Conservation (phyloP, 305 asterid genomes). For the Fraxinus albicans region DNA sequence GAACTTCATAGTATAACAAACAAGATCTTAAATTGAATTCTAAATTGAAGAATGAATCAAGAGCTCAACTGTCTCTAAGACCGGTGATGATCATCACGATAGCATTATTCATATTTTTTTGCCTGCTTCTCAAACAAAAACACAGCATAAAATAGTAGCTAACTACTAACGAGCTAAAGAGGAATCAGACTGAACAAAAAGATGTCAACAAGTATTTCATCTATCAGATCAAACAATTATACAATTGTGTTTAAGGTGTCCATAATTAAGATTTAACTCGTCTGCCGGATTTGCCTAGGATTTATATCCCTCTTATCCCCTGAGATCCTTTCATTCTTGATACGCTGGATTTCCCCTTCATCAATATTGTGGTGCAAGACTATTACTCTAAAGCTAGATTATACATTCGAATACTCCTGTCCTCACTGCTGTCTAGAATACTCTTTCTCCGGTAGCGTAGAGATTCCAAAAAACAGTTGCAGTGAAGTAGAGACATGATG, state of each 20-base stretch:
- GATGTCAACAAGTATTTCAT: neutral
- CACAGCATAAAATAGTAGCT: no score
- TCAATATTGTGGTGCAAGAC: neutral
- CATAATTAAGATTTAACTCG: neutral
- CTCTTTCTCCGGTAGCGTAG: constrained; percentile 85
- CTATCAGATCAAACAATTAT: neutral
- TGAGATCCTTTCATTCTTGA: neutral
- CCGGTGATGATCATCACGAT: neutral
- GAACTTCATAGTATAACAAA: neutral
- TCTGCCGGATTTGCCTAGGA: neutral
- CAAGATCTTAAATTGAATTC: neutral
- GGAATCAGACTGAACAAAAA: neutral
- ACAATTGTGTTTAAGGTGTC: neutral
- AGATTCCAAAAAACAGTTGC: constrained; percentile 81
- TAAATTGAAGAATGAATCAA: neutral
- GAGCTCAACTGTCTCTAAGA: neutral
- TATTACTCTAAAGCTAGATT: neutral
- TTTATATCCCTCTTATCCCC: neutral
- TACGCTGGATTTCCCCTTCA: neutral
- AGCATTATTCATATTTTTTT: neutral
- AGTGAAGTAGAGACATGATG: constrained; percentile 76
- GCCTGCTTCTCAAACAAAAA: neutral
- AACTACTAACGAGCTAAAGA: neutral
- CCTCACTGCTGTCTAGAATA: constrained; percentile 41
- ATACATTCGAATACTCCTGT: neutral